A percentile compares a stretch with the other conserved stretches of the same genome.
Conservation (phyloP, 768 basidiomycete genomes). For the Hericium rajendrae region DNA sequence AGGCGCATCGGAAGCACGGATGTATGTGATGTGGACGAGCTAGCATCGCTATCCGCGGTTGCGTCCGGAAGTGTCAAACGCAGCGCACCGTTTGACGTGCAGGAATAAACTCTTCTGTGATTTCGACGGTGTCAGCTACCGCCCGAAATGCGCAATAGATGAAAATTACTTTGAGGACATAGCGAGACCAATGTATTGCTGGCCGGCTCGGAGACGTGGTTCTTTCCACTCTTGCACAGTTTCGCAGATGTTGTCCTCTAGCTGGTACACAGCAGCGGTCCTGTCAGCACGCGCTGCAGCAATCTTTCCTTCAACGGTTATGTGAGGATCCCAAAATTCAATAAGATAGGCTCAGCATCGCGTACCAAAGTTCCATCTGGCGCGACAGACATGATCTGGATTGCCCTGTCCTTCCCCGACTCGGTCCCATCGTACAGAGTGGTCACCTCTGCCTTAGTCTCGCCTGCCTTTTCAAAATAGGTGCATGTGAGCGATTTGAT, state of each 20-base stretch:
- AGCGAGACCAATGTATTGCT: slow-evolving; percentile 55
- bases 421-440: slow-evolving; percentile 25
- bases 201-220: slow-evolving; percentile 39
- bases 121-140: background rate
- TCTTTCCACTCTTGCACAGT: slow-evolving; percentile 52
- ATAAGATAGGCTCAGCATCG: no score
- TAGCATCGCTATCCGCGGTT: slow-evolving; percentile 9
- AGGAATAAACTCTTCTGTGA: slow-evolving; percentile 47
- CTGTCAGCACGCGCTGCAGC: slow-evolving; percentile 59
- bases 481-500: slow-evolving; percentile 52
- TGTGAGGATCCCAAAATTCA: slow-evolving; percentile 7
- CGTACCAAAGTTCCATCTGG: slow-evolving; percentile 6
- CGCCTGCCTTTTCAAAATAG: slow-evolving; percentile 20
- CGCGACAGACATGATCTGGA: slow-evolving; percentile 31
- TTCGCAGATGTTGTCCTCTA: slow-evolving; percentile 33
- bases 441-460: slow-evolving; percentile 25
- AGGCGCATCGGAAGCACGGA: slow-evolving; percentile 58
- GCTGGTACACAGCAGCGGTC: slow-evolving; percentile 31
- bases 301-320: slow-evolving; percentile 43
- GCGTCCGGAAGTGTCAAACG: slow-evolving; percentile 32
- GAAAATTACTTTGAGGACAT: slow-evolving; percentile 35
- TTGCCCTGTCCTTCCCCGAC: slow-evolving; percentile 24
- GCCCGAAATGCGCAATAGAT: background rate
- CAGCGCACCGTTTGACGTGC: slow-evolving; percentile 69
- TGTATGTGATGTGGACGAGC: slow-evolving; percentile 18